These are phyloP conservation scores for Tothia fuscella DNA, from an alignment of 2,329 filamentous ascomycete species.

Conservation along the genomic window DNA sequence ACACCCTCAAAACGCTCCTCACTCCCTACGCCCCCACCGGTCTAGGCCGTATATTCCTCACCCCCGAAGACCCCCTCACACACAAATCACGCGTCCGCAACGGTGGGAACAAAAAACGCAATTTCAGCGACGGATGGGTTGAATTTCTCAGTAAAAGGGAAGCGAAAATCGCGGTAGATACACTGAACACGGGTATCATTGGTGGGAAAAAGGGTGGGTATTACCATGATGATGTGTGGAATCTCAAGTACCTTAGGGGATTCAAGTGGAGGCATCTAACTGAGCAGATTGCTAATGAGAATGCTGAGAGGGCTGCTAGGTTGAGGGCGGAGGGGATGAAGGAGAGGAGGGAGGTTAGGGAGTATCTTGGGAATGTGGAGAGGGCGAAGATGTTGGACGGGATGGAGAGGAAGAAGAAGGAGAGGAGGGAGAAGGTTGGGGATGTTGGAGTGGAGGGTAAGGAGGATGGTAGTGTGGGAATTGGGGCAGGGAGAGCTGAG, in stretches of 20 bases:
- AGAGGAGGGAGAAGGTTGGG: conserved; percentile 37
- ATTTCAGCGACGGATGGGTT: conserved; percentile 78
- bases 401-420: conserved; percentile 46
- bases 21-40: conserved; percentile 53
- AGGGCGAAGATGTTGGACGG: conserved; percentile 66
- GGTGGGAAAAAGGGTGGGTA: conserved; percentile 75
- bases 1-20: conserved; percentile 63
- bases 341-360: conserved; percentile 67
- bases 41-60: conserved; percentile 67
- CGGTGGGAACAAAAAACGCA: conserved; percentile 73
- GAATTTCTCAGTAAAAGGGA: conserved; percentile 68
- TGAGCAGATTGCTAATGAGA: conserved; percentile 69
- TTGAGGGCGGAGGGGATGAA: conserved; percentile 68
- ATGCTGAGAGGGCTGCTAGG: conserved; percentile 63
- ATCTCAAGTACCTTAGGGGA: conserved; percentile 65
- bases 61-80: conserved; percentile 57
- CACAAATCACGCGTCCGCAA: conserved; percentile 55
- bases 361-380: conserved; percentile 69
- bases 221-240: conserved; percentile 83
- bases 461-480: conserved; percentile 18
- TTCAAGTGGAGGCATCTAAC: conserved; percentile 69
- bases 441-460: conserved; percentile 26
- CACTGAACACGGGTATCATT: conserved; percentile 65
- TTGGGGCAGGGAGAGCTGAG: conserved; percentile 13
- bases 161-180: conserved; percentile 63